Evolutionary conservation across 2,329 filamentous ascomycete species (phyloP), one percentile per base, ranked within the genome.

Genomic region (Ophiocordyceps camponoti-saundersi): DNA sequence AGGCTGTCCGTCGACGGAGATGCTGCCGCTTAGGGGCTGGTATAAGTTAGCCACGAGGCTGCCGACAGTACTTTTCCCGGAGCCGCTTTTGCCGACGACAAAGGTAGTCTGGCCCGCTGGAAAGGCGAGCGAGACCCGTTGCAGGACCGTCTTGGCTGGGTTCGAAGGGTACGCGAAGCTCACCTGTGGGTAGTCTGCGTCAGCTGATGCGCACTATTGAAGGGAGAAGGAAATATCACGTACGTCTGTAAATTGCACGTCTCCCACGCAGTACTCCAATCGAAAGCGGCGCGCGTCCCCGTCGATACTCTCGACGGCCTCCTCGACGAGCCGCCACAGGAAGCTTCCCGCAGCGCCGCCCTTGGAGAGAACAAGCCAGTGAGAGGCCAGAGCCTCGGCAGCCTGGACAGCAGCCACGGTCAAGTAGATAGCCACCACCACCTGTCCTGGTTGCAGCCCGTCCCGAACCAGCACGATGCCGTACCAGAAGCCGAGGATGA

Each of bases 401-500:
- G 83, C 78, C 53, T 90, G 81, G 5, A 88, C 79, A 1, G 84
- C 82, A 45, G 79, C 78, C 34, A 95, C 66, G 2, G 82, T 83
- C 5, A 85, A 77, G 67, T 92, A 94, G 53, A 96, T 95, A 0
- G 87, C 84, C 0, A 85, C 92, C 42, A 95, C 62, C 3, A 94
- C 76, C 47, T 81, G 69, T 0, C 81, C 84, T 0, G 85, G 66
- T 12, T 67, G 70, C 13, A 77, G 65, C 1, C 77, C 78, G 1
- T 72, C 63, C 11, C 70, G 67, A 11, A 92, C 79, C 2, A 95
- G 71, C 1, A 75, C 67, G 26, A 82, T 75, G 0, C 88, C 89
- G 54, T 89, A 94, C 77, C 85, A 95, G 57, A 96, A 95, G 0
- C 88, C 89, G 48, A 88, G 75, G 0, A 93, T 81, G 53, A 96